A percentile compares a stretch with the other conserved stretches of the same genome.
phyloP scores from a whole-genome alignment of 1,139 yeast genomes.

The Hyphopichia buzzinii region DNA sequence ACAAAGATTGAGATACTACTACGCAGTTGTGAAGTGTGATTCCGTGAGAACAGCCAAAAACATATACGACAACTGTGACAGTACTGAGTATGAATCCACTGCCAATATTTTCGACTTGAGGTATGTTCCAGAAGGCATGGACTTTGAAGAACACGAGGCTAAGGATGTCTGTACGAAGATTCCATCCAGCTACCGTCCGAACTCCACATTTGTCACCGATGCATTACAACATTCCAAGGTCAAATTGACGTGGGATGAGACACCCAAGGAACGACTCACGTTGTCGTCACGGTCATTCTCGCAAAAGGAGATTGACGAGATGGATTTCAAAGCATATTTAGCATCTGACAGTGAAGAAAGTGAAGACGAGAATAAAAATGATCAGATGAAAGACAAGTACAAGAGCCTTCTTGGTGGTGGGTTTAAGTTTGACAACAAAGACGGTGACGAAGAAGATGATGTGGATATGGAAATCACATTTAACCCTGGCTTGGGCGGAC shows the following conservation, averaged over 20 bases:
- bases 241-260: conserved; percentile 96
- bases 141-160: conserved; percentile 70
- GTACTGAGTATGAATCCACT: conserved; percentile 93
- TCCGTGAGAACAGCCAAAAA: conserved; percentile 65
- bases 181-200: conserved; percentile 82
- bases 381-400: conserved; percentile 57
- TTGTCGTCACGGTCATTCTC: conserved; percentile 79
- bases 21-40: conserved; percentile 90
- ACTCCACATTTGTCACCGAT: conserved; percentile 76
- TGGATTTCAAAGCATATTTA: conserved; percentile 93
- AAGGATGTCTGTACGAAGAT: conserved; percentile 69
- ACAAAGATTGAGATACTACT: conserved; percentile 83
- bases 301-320: conserved; percentile 89
- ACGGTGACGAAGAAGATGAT: conserved; percentile 54
- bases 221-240: conserved; percentile 94
- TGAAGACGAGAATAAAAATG: conserved; percentile 35
- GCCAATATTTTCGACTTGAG: conserved; percentile 92
- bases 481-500: conserved; percentile 78
- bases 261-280: conserved; percentile 86
- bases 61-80: conserved; percentile 87
- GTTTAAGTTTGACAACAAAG: conserved; percentile 31
- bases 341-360: conserved; percentile 78
- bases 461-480: conserved; percentile 96
- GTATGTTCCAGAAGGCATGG: conserved; percentile 90
- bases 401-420: conserved; percentile 54